Base-by-base conservation (phyloP, 2,329 filamentous ascomycete genomes). In the Colletotrichum tropicale region DNA sequence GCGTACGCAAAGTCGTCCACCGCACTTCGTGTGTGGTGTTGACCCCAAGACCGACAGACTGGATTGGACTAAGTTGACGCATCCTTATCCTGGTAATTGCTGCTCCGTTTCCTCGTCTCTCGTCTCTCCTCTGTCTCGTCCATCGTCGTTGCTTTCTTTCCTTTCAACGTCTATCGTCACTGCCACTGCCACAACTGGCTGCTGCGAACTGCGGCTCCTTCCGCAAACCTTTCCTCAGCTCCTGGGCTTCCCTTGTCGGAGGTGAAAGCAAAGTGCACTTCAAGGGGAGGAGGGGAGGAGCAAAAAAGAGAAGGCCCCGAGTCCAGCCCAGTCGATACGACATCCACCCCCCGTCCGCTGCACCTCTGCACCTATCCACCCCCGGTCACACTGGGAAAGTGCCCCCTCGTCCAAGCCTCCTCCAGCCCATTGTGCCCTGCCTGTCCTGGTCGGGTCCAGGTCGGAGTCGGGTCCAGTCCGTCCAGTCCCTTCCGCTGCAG, bases 21-120 rank as follows among this genome's bases (percentile, higher is more conserved):
- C 70, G 58, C 73, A 75, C 73, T 48, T 65, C 58, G 64, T 65
- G 73, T 75, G 73, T 75, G 70, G 73, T 75, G 73, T 64, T 56
- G 64, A 73, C 71, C 67, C n/a, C 15, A 52, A 48, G 38, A 48
- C 43, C 43, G 73, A 55, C 70, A 75, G 62, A 64, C 70, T 75
- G 73, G 70, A 73, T 75, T 58, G 64, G 62, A 48, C 21, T 73
- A 34, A 26, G 43, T 32, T 65, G 43, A 52, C 43, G 30, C 28
- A 61, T 36, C 30, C 58, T 68, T 65, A 65, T 73, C 69, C 70
- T 73, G 73, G 73, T 75, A 75, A 61, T n/a, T 61, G 43, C 43
- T 52, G n/a, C 3, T 52, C 43, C 43, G 3, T 52, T 52, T 13
- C 43, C 43, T 52, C 6, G 13, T 36, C 26, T 71, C 28, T 61